Evolutionary conservation across 2,329 filamentous ascomycete species (phyloP).

Genomic region (Colletotrichum karsti): DNA sequence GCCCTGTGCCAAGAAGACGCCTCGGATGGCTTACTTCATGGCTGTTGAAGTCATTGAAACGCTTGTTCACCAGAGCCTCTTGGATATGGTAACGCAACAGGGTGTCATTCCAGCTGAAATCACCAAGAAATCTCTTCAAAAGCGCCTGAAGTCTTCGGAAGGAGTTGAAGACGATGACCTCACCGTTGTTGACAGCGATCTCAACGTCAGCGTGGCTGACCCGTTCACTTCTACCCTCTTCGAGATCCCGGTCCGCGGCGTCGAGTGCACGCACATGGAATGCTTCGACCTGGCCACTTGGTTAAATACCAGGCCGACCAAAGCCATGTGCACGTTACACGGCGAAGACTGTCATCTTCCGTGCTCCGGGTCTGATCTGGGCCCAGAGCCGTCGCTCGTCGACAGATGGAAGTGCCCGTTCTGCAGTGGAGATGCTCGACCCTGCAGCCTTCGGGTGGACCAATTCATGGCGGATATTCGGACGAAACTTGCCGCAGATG

Average conservation of each 20-base stretch:
- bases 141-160: conserved; percentile 44
- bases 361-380: conserved; percentile 4
- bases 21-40: conserved; percentile 60
- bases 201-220: conserved; percentile 72
- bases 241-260: conserved; percentile 75
- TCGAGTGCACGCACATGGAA: conserved; percentile 77
- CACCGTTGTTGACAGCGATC: conserved; percentile 62
- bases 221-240: conserved; percentile 74
- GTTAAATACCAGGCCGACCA: conserved; percentile 70
- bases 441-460: conserved; percentile 75
- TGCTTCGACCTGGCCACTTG: conserved; percentile 92
- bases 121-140: conserved; percentile 66
- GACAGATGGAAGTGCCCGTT: conserved; percentile 91
- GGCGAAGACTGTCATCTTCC: conserved; percentile 48
- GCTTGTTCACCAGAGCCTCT: conserved; percentile 52
- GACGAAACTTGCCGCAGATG: conserved; percentile 49
- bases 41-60: conserved; percentile 77
- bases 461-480: conserved; percentile 75
- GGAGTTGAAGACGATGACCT: conserved; percentile 67
- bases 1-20: conserved; percentile 27
- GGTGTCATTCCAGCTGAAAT: conserved; percentile 51
- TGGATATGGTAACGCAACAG: conserved; percentile 46
- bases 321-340: conserved; percentile 46
- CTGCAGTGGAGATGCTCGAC: conserved; percentile 80
- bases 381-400: conserved; percentile 59